Conservation (phyloP, 768 basidiomycete species). For the Xerocomellus amylosporus region DNA sequence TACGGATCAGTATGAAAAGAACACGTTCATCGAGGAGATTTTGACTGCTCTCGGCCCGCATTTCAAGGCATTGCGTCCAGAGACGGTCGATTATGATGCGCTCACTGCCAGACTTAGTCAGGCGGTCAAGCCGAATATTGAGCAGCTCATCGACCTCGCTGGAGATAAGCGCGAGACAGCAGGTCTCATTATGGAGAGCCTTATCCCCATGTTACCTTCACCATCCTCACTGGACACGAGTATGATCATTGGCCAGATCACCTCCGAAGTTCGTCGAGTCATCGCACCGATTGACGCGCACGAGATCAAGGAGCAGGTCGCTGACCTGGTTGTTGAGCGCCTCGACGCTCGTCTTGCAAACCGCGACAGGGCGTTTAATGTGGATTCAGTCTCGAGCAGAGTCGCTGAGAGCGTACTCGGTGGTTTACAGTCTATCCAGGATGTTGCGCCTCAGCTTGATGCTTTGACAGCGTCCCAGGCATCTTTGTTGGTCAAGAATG, state of each 20-base stretch:
- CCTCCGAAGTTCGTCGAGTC: conserved; percentile 64
- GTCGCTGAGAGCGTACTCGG: conserved; percentile 53
- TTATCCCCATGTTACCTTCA: conserved; percentile 62
- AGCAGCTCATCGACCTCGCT: conserved; percentile 84
- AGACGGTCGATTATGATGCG: conserved; percentile 74
- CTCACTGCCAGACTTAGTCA: conserved; percentile 74
- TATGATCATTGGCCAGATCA: conserved; percentile 55
- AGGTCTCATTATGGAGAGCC: conserved; percentile 68
- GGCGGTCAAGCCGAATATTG: conserved; percentile 85
- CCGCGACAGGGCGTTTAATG: conserved; percentile 66
- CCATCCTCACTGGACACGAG: conserved; percentile 48
- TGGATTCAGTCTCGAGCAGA: conserved; percentile 54
- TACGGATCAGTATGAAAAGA: conserved; percentile 47
- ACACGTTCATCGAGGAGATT: conserved; percentile 60
- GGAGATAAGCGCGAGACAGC: conserved; percentile 89
- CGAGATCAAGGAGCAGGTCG: conserved; percentile 86
- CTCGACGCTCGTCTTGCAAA: conserved; percentile 78
- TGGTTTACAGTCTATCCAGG: conserved; percentile 41
- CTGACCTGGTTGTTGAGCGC: conserved; percentile 83
- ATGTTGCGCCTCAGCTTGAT: conserved; percentile 41
- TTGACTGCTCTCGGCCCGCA: conserved; percentile 56
- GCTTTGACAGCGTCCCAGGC: conserved; percentile 43
- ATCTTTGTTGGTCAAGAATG: conserved; percentile 38
- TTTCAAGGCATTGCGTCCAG: conserved; percentile 57
- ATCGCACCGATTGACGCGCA: conserved; percentile 79